phyloP scores from a whole-genome alignment of 306 rosid genomes.

The Canavalia ensiformis region DNA sequence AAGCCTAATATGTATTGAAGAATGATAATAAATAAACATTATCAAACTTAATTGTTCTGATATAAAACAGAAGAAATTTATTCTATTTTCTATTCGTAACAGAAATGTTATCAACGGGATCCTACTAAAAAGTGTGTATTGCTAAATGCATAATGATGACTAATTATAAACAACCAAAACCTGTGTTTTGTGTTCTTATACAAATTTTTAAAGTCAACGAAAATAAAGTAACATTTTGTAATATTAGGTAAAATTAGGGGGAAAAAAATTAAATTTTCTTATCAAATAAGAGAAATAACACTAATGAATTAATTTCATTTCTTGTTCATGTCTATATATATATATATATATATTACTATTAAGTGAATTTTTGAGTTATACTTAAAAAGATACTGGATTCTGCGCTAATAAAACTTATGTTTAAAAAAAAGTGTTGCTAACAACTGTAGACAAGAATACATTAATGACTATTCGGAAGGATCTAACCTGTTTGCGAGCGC shows the following conservation, averaged over 20 bases:
- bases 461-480: neutral
- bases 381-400: neutral
- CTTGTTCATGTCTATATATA: neutral
- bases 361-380: neutral
- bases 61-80: neutral
- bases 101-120: neutral
- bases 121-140: neutral
- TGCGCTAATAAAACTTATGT: too few species aligned
- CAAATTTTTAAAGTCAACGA: neutral
- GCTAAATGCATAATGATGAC: neutral
- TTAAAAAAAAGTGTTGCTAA: too few species aligned
- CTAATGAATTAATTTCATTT: neutral
- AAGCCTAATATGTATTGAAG: conserved; percentile 7
- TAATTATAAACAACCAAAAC: neutral
- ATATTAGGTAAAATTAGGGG: neutral
- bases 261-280: neutral
- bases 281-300: neutral
- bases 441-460: conserved; percentile 12
- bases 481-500: conserved; percentile 97
- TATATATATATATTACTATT: neutral
- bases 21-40: neutral
- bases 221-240: neutral
- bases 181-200: neutral
- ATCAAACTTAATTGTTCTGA: conserved; percentile 13
- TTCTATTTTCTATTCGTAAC: neutral